Base-by-base conservation (phyloP, 2,329 filamentous ascomycete genomes). In the Hymenoscyphus infarciens region DNA sequence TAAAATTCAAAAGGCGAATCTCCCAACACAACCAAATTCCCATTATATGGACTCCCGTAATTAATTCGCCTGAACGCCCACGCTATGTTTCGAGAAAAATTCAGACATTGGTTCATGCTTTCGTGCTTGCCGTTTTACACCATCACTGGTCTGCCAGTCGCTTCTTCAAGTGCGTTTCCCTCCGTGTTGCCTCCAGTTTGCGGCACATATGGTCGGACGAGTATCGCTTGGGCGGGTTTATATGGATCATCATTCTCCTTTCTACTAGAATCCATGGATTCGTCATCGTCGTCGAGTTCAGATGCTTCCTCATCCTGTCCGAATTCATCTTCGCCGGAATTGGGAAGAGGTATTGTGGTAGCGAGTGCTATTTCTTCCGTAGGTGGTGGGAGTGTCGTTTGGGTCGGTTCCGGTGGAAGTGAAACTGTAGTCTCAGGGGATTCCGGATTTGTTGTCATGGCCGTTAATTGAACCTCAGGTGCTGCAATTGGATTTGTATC, bases 141-240 rank as follows among this genome's bases (percentile, higher is more conserved):
- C 62, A 63, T 63, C 10, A 63, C 27, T n/a, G 60, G 42, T 31
- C 58, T 57, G 16, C 57, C 60, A 16, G 58, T 61, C 7, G 58
- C 57, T 4, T 55, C 62, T 58, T 60, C n/a, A 7, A 63, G 19
- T 39, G 57, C 55, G 8, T 35, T 33, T 22, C 61, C 66, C 25
- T 67, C 66, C 15, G 57, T 61, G 27, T 65, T 61, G 5, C 63
- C 55, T 25, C 69, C 68, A 3, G 61, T 62, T 53, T 68, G 63
- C 13, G 62, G 67, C 5, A 72, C 60, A 53, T 70, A 71, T 7
- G 63, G 66, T n/a, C 68, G 59, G 10, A 74, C 68, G 54, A 69
- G 45, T 31, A 74, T 73, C 22, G 71, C 64, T 57, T 71, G 67
- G 11, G 68, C 65, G 39, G 69, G 71, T 33, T 68, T 59, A 38